These are phyloP conservation scores for Trichoderma pleuroti DNA, from an alignment of 2,329 filamentous ascomycete genomes.

Conservation along the genomic window DNA sequence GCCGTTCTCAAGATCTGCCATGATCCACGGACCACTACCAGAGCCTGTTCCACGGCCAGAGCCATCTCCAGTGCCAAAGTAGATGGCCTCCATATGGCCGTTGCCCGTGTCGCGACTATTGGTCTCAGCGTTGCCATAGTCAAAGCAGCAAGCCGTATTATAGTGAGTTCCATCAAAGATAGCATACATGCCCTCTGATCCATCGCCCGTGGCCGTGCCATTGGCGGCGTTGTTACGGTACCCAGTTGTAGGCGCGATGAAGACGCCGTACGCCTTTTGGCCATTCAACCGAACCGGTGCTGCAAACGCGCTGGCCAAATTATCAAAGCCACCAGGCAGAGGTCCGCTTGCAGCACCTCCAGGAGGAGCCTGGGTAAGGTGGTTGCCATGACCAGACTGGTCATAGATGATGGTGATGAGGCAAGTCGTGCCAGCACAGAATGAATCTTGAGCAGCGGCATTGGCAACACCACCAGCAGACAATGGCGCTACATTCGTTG, in stretches of 20 bases:
- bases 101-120: not conserved
- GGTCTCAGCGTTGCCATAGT: constrained; percentile 11
- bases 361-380: not conserved
- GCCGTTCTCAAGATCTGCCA: constrained; percentile 7
- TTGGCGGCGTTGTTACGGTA: constrained; percentile 2
- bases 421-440: constrained; percentile 7
- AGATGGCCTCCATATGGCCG: constrained; percentile 14
- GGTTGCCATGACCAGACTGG: constrained; percentile 2
- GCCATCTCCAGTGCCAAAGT: not conserved
- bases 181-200: not conserved
- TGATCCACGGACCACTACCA: constrained; percentile 1
- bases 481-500: not conserved
- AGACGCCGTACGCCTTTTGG: constrained; percentile 14
- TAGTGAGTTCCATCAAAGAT: constrained; percentile 2
- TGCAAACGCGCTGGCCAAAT: not conserved
- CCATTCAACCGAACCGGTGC: constrained; percentile 1
- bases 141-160: not conserved
- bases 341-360: constrained; percentile 1
- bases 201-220: not conserved
- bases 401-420: constrained; percentile 11
- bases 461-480: constrained; percentile 6
- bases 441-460: constrained; percentile 11
- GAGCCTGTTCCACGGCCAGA: not conserved
- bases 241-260: not conserved
- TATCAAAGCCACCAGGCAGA: not conserved